A percentile compares a stretch with the other conserved stretches of the same genome.
Evolutionary conservation across 1,284 basidiomycete species (phyloP).

Genomic region (Ustilago esculenta): DNA sequence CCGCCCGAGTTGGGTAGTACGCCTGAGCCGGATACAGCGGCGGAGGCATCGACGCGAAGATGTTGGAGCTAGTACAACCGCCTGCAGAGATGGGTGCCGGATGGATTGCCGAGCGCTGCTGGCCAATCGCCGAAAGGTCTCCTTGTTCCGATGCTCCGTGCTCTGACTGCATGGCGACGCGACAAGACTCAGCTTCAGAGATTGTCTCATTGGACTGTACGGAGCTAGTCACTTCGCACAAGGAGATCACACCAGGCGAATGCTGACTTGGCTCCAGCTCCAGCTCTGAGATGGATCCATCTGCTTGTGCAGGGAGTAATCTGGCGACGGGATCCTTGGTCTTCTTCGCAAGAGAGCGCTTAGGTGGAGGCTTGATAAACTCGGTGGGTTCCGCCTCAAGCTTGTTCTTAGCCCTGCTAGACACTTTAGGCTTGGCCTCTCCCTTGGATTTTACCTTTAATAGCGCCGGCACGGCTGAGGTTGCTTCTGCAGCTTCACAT

Average conservation of each 20-base stretch:
- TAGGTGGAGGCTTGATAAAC: background rate
- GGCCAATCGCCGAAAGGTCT: background rate
- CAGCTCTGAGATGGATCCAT: slow-evolving; percentile 27
- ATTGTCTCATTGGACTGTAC: background rate
- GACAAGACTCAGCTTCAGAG: background rate
- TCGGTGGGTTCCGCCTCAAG: background rate
- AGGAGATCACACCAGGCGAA: background rate
- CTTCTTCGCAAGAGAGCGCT: slow-evolving; percentile 8
- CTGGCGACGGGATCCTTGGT: slow-evolving; percentile 22
- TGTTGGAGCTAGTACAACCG: slow-evolving; percentile 1
- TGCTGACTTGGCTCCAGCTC: slow-evolving; percentile 19
- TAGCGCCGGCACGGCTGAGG: background rate
- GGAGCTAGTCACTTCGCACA: no score
- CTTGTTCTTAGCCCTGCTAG: slow-evolving; percentile 12
- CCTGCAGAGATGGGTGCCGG: background rate
- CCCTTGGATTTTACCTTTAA: slow-evolving; percentile 8
- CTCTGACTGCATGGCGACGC: background rate
- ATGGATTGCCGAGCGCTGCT: background rate
- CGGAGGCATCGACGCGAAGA: slow-evolving; percentile 22
- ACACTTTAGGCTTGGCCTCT: slow-evolving; percentile 7
- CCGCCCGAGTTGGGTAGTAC: slow-evolving; percentile 18
- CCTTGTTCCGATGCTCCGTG: background rate
- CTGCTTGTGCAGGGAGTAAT: slow-evolving; percentile 18
- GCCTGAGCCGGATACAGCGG: slow-evolving; percentile 32
- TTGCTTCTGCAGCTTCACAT: background rate